Evolutionary conservation across 371 early-diverging fungal genomes (phyloP), one percentile per base, ranked within the genome.

Genomic region (Batrachochytrium dendrobatidis): DNA sequence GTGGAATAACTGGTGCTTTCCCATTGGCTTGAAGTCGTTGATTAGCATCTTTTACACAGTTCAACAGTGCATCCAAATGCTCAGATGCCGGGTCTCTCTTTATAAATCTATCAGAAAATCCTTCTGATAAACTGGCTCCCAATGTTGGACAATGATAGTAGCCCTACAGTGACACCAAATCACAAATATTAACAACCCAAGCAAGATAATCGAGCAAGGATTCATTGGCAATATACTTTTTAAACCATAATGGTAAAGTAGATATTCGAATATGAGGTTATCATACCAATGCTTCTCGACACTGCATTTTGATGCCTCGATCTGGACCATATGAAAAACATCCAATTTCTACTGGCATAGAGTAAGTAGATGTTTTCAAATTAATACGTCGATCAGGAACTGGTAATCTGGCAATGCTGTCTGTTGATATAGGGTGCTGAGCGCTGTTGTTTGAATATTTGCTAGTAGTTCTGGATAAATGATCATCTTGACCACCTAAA

Each of bases 61-160:
- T 79, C 31, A 92, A 69, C 34, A 95, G 61, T 0, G 89, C 85
- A 66, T 95, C 90, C 33, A 95, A 73, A 60, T 88, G 88, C 57
- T 92, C 95, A 28, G 81, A 71, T 5, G 75, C 66, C 12, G 69
- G 61, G 53, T 85, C 85, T 20, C 92, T 81, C 58, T 75, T 60
- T 10, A 89, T 76, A 65, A 82, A 88, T 17, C 73, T 46, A 28
- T 76, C 72, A 68, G 87, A 26, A 81, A 83, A 63, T 60, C 78
- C 86, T 74, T 30, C 85, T 66, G 61, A 81, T 68, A 62, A 78
- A 73, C 59, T 70, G 68, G 10, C 63, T n/a, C 34, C 12, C 17
- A 81, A 49, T 26, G 74, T 71, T 0, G 86, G 83, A 17, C 83
- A 77, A 58, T 77, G 76, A 67, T 84, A 91, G 63, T 87, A 89